Conservation (phyloP, 371 early-diverging fungal species). For the Gilbertella persicaria region DNA sequence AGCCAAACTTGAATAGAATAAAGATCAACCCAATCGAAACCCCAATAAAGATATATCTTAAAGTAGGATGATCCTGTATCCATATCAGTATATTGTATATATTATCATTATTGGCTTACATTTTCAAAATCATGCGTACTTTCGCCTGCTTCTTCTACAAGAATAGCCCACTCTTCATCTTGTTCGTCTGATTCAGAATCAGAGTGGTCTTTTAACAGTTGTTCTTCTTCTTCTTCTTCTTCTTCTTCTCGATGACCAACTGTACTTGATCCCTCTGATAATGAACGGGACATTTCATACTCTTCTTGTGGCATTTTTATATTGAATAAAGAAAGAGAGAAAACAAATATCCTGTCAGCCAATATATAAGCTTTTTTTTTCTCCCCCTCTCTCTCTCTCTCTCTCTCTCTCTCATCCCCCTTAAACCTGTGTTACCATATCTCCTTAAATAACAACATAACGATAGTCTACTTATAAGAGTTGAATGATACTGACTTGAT, state of each 20-base stretch:
- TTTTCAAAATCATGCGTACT: constrained; percentile 5
- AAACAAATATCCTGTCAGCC: not conserved
- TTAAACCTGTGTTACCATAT: no score
- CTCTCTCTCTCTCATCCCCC: no score
- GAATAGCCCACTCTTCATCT: constrained; percentile 20
- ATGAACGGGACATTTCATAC: constrained; percentile 18
- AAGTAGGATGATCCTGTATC: constrained; percentile 13
- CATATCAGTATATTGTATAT: not conserved
- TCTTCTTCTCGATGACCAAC: constrained; percentile 4
- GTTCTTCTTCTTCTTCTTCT: constrained; percentile 19
- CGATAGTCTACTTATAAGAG: no score
- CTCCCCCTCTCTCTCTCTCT: no score
- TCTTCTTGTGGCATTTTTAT: constrained; percentile 12
- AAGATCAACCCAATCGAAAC: constrained; percentile 27
- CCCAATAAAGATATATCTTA: constrained; percentile 22
- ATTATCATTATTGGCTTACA: not conserved
- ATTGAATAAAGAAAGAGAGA: not conserved
- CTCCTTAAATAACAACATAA: no score
- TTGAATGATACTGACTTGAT: no score
- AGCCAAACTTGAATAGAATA: constrained; percentile 26
- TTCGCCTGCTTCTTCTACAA: constrained; percentile 16
- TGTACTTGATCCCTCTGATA: constrained; percentile 14
- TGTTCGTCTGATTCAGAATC: constrained; percentile 8
- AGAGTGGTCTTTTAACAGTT: constrained; percentile 18
- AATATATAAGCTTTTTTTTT: no score